Evolutionary conservation across 2,329 filamentous ascomycete genomes (phyloP), one percentile per base, ranked within the genome.

Genomic region (Aspergillus quadricinctus): DNA sequence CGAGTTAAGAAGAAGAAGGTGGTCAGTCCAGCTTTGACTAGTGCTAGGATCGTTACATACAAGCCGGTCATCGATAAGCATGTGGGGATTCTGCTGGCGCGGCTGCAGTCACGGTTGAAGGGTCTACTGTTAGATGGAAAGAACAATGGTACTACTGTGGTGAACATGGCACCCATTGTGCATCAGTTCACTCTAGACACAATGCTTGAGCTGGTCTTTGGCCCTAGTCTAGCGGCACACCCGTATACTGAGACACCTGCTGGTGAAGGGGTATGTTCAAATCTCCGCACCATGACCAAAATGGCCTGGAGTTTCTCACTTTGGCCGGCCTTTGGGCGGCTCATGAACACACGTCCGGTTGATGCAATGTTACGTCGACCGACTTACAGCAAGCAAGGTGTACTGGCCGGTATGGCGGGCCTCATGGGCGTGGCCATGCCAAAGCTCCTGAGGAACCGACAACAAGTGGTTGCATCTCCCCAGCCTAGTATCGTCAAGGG

Each of bases 141-240:
- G 25, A 50, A 40, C 29, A 31, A 31, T 2, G 10, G 23, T 6
- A 48, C 35, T 11, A 9, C 40, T 9, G 25, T 35, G 11, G 27
- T 61, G 17, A 64, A 64, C 19, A 51, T 61, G 31, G 62, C 59
- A 0, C 54, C 56, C 21, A 27, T 56, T 21, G 31, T 61, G 8
- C 57, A 63, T 35, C 57, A 50, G 8, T 64, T 55, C 35, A 57
- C 59, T 2, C 29, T 61, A 25, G 62, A 61, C 27, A 52, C 56
- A 10, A 55, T 57, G 48, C 48, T 64, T 25, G 62, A 64, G 43
- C 29, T 63, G 10, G 48, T 64, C 19, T 64, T 55, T 17, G 62
- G 62, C 2, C 52, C 60, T 3, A n/a, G 46, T 7, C 25, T 60
- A 14, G 52, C 53, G 25, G 45, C 57, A 3, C 53, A 58, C 19